Evolutionary conservation across 2,329 filamentous ascomycete genomes (phyloP).

Genomic region (Cercospora sp.): DNA sequence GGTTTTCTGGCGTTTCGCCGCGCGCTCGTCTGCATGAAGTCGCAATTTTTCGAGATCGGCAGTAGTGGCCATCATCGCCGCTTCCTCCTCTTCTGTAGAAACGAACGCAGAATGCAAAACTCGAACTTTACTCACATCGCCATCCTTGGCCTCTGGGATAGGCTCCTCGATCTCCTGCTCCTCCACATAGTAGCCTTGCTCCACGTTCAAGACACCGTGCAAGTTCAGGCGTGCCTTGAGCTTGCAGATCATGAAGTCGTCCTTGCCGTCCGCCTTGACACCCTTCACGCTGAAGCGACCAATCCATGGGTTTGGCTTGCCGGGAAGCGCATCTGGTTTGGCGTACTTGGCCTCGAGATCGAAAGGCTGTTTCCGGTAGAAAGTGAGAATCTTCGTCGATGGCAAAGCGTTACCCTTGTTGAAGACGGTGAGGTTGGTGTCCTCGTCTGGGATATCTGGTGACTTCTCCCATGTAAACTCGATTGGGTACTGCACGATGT

Average conservation of each 20-base stretch:
- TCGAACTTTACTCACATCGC: slow-evolving; percentile 63
- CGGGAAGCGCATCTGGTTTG: slow-evolving; percentile 80
- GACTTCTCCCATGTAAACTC: slow-evolving; percentile 99
- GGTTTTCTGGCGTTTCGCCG: slow-evolving; percentile 31
- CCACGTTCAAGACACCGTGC: slow-evolving; percentile 92
- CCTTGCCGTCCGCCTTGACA: slow-evolving; percentile 87
- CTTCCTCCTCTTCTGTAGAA: slow-evolving; percentile 27
- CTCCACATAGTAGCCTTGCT: slow-evolving; percentile 97
- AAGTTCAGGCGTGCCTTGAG: slow-evolving; percentile 96
- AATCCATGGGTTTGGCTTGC: slow-evolving; percentile 91
- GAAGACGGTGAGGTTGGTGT: slow-evolving; percentile 95
- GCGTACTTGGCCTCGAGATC: slow-evolving; percentile 94
- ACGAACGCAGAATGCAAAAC: slow-evolving; percentile 27
- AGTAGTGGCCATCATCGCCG: slow-evolving; percentile 19
- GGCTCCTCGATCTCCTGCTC: slow-evolving; percentile 97
- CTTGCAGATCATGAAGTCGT: slow-evolving; percentile 99
- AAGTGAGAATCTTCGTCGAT: slow-evolving; percentile 98
- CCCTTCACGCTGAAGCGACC: slow-evolving; percentile 97
- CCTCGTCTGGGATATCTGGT: slow-evolving; percentile 95
- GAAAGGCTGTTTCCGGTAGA: slow-evolving; percentile 97
- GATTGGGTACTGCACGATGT: slow-evolving; percentile 96
- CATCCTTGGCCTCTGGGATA: slow-evolving; percentile 71
- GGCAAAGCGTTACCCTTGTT: slow-evolving; percentile 96
- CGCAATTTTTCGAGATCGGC: slow-evolving; percentile 18
- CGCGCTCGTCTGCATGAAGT: slow-evolving; percentile 24